Percentiles rank a stretch among this genome's conserved stretches.
Conservation (phyloP, 1,284 basidiomycete species). For the Cutaneotrichosporon sp. region DNA sequence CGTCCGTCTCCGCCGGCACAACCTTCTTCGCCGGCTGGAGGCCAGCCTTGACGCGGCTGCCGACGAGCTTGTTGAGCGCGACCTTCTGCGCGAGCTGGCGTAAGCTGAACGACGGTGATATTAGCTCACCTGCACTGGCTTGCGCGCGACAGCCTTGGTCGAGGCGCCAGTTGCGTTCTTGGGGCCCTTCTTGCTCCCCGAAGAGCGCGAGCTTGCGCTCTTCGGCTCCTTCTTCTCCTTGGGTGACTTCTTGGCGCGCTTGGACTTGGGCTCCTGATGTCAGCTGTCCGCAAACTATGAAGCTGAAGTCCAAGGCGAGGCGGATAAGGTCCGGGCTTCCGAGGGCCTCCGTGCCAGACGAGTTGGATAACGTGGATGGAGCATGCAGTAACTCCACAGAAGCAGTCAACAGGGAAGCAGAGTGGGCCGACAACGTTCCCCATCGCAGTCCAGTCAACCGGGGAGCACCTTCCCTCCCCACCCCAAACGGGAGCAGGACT, state of each 20-base stretch:
- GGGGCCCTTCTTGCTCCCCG: background rate
- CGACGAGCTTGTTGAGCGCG: background rate
- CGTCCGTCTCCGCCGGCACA: background rate
- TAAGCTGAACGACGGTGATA: background rate
- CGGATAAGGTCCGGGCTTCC: too few species aligned
- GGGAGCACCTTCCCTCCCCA: background rate
- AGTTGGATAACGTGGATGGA: too few species aligned
- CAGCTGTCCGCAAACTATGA: background rate
- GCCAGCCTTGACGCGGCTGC: background rate
- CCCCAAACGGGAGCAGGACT: background rate
- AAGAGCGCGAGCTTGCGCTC: background rate
- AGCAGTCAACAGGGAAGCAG: too few species aligned
- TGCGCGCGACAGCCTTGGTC: background rate
- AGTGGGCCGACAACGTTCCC: background rate
- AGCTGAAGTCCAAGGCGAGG: too few species aligned
- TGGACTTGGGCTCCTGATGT: constrained; percentile 1
- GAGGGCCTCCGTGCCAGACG: too few species aligned
- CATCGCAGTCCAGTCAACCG: background rate
- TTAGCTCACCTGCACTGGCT: background rate
- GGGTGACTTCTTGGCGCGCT: background rate
- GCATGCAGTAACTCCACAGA: too few species aligned
- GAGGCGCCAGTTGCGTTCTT: background rate
- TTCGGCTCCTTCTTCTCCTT: constrained; percentile 1
- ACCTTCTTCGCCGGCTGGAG: background rate
- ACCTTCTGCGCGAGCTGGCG: background rate